Percentiles rank a stretch among this genome's conserved stretches.
Conservation (phyloP, 2,329 filamentous ascomycete genomes). For the Colletotrichum viniferum region DNA sequence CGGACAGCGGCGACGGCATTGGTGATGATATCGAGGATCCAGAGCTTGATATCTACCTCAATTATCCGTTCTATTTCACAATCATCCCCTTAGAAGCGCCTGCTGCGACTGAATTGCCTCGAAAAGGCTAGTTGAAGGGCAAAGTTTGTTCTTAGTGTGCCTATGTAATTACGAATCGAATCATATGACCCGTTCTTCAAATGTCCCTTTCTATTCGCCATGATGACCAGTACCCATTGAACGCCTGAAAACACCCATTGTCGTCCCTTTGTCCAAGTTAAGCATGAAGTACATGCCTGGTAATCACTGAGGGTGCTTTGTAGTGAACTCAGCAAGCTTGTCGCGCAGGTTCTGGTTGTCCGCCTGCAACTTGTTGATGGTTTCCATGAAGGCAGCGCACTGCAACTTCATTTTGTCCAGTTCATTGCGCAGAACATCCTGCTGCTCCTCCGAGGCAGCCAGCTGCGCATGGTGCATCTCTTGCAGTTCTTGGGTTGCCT, state of each 20-base stretch:
- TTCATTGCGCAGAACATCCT: neutral
- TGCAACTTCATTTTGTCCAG: neutral
- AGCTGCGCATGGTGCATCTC: neutral
- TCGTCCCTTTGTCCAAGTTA: neutral
- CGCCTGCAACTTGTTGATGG: neutral
- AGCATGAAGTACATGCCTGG: neutral
- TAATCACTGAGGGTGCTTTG: neutral
- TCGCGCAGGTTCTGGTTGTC: neutral
- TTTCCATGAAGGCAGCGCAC: neutral
- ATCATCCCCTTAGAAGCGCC: neutral
- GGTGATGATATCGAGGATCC: neutral
- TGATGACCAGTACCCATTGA: neutral
- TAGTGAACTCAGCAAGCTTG: neutral
- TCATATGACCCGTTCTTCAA: neutral
- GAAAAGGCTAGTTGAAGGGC: neutral
- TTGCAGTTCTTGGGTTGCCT: neutral
- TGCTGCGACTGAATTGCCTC: neutral
- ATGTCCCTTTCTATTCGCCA: neutral
- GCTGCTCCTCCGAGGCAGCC: neutral
- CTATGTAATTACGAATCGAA: neutral
- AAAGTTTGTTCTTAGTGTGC: neutral
- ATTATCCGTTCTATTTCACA: neutral
- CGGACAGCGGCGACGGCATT: neutral
- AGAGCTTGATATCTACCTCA: neutral
- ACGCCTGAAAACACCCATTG: neutral